These are phyloP conservation scores for Arachnopeziza araneosa DNA, from an alignment of 2,329 filamentous ascomycete species.

Conservation along the genomic window DNA sequence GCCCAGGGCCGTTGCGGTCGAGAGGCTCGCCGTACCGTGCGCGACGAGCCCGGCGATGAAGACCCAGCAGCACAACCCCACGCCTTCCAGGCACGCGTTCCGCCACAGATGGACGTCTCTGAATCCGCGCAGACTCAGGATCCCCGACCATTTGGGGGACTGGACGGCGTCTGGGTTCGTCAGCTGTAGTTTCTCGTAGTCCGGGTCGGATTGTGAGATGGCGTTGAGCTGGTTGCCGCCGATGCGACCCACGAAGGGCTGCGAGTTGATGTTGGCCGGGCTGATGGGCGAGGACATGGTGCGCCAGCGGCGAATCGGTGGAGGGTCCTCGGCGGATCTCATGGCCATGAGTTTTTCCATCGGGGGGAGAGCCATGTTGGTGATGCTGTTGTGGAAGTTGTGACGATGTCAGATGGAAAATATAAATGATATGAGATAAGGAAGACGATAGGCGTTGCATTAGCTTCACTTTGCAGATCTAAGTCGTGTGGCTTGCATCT, in stretches of 20 bases:
- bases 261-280: constrained; percentile 2
- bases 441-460: not conserved
- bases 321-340: not conserved
- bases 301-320: constrained; percentile 5
- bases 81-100: constrained; percentile 2
- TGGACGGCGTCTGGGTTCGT: constrained; percentile 3
- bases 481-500: not conserved
- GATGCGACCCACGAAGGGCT: constrained; percentile 4
- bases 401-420: not conserved
- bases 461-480: not conserved
- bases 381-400: not conserved
- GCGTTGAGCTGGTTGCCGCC: constrained; percentile 5
- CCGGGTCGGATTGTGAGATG: constrained; percentile 3
- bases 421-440: not conserved
- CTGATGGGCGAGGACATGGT: constrained; percentile 1
- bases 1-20: not conserved
- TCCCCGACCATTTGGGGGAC: constrained; percentile 4
- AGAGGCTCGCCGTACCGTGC: constrained; percentile 1
- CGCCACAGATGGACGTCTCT: constrained; percentile 4
- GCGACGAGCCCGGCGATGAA: constrained; percentile 4
- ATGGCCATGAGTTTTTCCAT: not conserved
- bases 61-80: constrained; percentile 2
- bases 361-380: not conserved
- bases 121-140: not conserved
- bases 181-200: constrained; percentile 3